Base-by-base conservation (phyloP, 2,329 filamentous ascomycete species). In the Pseudogymnoascus sp. region DNA sequence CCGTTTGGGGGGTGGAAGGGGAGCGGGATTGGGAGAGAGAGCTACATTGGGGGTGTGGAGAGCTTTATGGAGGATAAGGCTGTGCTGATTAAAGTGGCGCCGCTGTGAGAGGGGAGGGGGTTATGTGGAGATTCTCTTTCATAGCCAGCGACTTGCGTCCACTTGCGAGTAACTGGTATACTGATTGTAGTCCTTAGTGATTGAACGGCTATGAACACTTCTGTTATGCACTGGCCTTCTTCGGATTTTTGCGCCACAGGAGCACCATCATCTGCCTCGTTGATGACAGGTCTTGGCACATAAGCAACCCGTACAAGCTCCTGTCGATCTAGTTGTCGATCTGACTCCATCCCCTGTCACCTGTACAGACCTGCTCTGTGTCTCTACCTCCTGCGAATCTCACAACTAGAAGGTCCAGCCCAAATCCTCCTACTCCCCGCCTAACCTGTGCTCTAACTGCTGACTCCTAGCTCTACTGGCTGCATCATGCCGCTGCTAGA, bases 1-100 rank as follows among this genome's bases (percentile, higher is more conserved):
- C 68, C 69, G 1, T 69, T 71, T 64, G 69, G 69, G 1, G 69
- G 68, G n/a, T 71, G 61, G 33, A 71, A 71, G 42, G 66, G 67
- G 1, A 65, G 63, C 59, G 69, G 69, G 1, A 59, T 67, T 40
- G 69, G 69, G 2, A 65, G 68, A 44, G 69, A 70, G 60, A 65
- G 69, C 1, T 62, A 69, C 46, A 56, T 56, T 56, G 50, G 50
- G 6, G 67, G 64, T 15, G 60, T 71, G 64, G 63, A 69, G 40
- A 66, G 69, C 63, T 71, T 69, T 42, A 61, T 71, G 46, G 68
- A 71, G 62, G 68, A 64, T 23, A 71, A 71, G 63, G 59, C 65
- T 15, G 66, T 71, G 4, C 17, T 68, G 29, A 67, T 71, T 35
- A 70, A 69, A 56, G 61, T 65, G 64, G 65, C 33, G 19, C 62